These are phyloP conservation scores for Poronia punctata DNA, from an alignment of 495 filamentous ascomycete species.

Conservation along the genomic window DNA sequence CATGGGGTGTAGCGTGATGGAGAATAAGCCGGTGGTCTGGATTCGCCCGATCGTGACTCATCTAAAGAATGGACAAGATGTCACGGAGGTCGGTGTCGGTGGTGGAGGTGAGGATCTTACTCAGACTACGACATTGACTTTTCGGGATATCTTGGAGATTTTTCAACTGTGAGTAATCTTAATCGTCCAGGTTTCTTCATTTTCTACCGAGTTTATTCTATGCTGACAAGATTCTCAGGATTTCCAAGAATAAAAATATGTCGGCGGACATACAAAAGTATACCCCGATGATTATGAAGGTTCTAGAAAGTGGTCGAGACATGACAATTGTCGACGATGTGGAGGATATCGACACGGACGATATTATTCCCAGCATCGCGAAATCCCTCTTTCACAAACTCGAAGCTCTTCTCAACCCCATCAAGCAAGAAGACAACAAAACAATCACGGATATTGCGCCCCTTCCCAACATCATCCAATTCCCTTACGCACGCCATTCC, in stretches of 20 bases:
- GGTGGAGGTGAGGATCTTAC: slow-evolving; percentile 72
- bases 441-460: background rate
- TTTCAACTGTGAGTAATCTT: slow-evolving; percentile 46
- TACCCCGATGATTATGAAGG: background rate
- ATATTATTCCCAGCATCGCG: slow-evolving; percentile 19
- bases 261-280: background rate
- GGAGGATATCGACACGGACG: slow-evolving; percentile 11
- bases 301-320: background rate
- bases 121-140: slow-evolving; percentile 50
- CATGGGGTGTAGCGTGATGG: slow-evolving; percentile 51
- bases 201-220: no score
- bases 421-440: background rate
- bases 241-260: background rate
- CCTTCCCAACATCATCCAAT: slow-evolving; percentile 45
- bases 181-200: no score
- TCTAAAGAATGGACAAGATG: slow-evolving; percentile 46
- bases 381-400: slow-evolving; percentile 25
- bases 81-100: slow-evolving; percentile 69
- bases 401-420: slow-evolving; percentile 12
- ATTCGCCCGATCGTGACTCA: slow-evolving; percentile 70
- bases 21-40: slow-evolving; percentile 55
- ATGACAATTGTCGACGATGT: slow-evolving; percentile 11
- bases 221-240: no score
- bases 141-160: slow-evolving; percentile 36
- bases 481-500: slow-evolving; percentile 88